Base-by-base conservation (phyloP, 257 asterid species). In the Gentiana macrophylla region DNA sequence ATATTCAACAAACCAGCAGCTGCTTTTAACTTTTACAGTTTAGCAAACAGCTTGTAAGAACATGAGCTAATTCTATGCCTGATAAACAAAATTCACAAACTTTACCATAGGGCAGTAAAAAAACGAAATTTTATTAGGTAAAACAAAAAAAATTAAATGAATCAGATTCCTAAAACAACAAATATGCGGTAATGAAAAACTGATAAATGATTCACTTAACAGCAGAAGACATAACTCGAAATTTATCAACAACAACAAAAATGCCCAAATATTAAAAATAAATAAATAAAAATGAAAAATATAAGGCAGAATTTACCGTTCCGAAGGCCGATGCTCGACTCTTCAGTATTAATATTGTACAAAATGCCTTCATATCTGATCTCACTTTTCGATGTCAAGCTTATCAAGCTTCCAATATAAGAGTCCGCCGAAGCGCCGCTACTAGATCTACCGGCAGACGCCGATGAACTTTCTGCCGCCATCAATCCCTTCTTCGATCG, bases 311-410 rank as follows among this genome's bases (percentile, higher is more conserved):
- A 55, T 63, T 62, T 73, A 89, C 97, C 95, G 82, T 80, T 90
- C 50, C 94, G 86, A 49, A 90, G 76, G 46, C 95, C 97, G 77
- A 90, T 90, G 80, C 94, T 90, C 56, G 97, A 84, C 80, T 90
- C 97, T 8, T 86, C 96, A 49, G 97, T 82, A 74, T 86, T 90
- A 80, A 90, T 90, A 74, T 84, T 84, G 79, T 80, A 79, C 9
- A 89, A 73, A 60, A 89, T 71, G 13, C 97, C 97, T 62, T 89
- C 97, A 37, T 90, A 90, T 61, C 96, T 83, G 81, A 90, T 90
- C 83, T 90, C 95, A 62, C 96, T 90, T 78, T 86, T 90, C 37
- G 97, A 90, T 32, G 94, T 90, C 94, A 86, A 84, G 64, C 94
- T 90, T 51, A 90, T 90, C 76, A 86, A 71, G 73, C 96, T 84